Conservation (phyloP, 331 rosid genomes). For the Prunus yedoensis region DNA sequence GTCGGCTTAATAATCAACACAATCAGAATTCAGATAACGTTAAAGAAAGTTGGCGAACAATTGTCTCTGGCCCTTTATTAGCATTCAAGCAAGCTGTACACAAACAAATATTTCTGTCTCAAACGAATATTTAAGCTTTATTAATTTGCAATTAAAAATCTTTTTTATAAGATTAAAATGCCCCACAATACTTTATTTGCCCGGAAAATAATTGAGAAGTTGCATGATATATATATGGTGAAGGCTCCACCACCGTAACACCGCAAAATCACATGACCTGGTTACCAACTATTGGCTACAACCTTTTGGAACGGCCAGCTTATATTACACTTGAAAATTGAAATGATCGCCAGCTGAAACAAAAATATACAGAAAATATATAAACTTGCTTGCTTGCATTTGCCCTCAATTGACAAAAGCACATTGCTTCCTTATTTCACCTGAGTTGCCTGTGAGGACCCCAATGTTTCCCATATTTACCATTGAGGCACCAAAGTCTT, state of each 20-base stretch:
- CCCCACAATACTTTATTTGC: neutral
- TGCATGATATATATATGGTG: neutral
- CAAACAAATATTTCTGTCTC: neutral
- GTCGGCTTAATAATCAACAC: neutral
- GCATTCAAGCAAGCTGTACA: neutral
- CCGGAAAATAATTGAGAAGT: neutral
- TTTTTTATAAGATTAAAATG: neutral
- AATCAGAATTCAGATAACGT: neutral
- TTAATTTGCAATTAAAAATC: neutral
- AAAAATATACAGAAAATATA: neutral
- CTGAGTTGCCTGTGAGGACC: too few species aligned
- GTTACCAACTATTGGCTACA: neutral
- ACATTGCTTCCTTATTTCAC: too few species aligned
- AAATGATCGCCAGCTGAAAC: neutral
- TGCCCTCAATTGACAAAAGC: too few species aligned
- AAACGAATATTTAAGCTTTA: neutral
- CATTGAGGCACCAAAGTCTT: conserved; percentile 19
- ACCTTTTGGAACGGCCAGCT: too few species aligned
- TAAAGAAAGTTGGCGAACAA: too few species aligned
- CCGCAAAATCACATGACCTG: neutral
- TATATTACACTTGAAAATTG: too few species aligned
- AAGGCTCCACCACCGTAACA: neutral
- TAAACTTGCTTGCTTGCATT: too few species aligned
- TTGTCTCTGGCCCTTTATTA: too few species aligned
- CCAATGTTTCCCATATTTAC: too few species aligned